Evolutionary conservation across 768 basidiomycete genomes (phyloP).

Genomic region (Podaxis pistillaris): DNA sequence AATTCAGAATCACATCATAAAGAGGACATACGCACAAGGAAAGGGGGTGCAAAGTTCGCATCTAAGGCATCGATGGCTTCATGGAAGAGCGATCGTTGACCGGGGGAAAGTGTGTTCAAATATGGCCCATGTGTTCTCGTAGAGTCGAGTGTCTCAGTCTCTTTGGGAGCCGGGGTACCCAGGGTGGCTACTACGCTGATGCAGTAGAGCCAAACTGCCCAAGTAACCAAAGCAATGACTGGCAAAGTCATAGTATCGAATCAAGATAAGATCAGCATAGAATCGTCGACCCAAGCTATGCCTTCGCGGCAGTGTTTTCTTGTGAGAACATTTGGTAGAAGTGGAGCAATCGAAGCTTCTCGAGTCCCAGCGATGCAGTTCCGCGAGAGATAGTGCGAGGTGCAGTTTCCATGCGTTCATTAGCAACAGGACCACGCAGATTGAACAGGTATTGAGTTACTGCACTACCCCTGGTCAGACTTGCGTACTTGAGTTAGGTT

Average conservation of each 20-base stretch:
- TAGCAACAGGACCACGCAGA: too few species aligned
- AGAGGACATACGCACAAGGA: slow-evolving; percentile 20
- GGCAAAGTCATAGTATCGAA: neutral
- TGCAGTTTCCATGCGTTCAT: too few species aligned
- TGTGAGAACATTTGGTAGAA: neutral
- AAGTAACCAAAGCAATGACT: neutral
- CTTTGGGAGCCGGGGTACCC: neutral
- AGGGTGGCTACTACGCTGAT: neutral
- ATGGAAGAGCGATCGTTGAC: slow-evolving; percentile 24
- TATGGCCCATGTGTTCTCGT: slow-evolving; percentile 14
- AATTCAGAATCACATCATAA: neutral
- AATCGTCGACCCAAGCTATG: neutral
- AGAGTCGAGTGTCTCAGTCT: too few species aligned
- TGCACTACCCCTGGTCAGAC: too few species aligned
- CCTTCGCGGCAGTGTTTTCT: neutral
- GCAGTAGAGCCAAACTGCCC: neutral
- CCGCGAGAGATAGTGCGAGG: neutral
- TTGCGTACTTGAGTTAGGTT: too few species aligned
- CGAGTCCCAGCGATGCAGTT: neutral
- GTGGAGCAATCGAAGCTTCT: neutral
- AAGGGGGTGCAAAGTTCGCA: slow-evolving; percentile 24
- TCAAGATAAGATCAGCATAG: neutral
- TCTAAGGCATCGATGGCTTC: slow-evolving; percentile 26
- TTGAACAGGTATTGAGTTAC: too few species aligned
- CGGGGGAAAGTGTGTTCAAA: slow-evolving; percentile 19